These are phyloP conservation scores for Rhizopogon vesiculosus DNA, from an alignment of 768 basidiomycete species.

Conservation along the genomic window DNA sequence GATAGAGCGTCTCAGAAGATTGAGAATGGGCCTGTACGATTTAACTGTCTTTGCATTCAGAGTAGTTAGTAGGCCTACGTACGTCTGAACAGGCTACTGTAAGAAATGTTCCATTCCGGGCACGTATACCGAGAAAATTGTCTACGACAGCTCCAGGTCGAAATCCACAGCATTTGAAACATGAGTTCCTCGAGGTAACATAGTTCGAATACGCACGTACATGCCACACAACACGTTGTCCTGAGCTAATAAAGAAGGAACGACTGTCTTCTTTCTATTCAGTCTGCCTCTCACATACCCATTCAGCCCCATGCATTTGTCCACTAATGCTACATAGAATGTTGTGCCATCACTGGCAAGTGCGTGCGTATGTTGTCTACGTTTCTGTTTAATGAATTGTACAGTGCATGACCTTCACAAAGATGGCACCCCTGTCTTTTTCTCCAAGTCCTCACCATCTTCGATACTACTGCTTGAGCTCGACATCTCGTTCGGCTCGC, in stretches of 20 bases:
- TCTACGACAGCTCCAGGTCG: conserved; percentile 55
- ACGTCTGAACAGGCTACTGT: conserved; percentile 78
- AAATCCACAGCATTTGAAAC: conserved; percentile 1
- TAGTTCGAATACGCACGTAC: conserved; percentile 26
- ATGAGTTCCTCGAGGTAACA: conserved; percentile 1
- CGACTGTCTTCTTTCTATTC: too few species aligned
- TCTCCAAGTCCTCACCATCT: not conserved
- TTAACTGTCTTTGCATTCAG: not conserved
- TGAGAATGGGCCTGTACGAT: conserved; percentile 47
- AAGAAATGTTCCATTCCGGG: conserved; percentile 73
- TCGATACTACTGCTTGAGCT: not conserved
- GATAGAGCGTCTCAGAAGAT: conserved; percentile 83
- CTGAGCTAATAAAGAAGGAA: not conserved
- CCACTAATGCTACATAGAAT: too few species aligned
- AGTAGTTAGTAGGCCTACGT: conserved; percentile 35
- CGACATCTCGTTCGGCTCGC: not conserved
- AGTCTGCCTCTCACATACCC: too few species aligned
- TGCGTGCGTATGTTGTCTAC: too few species aligned
- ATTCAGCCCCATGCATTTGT: too few species aligned
- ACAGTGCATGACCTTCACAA: not conserved
- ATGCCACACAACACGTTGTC: conserved; percentile 36
- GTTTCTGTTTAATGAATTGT: too few species aligned
- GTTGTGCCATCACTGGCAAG: too few species aligned
- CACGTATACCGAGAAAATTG: conserved; percentile 80
- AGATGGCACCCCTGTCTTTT: not conserved